A percentile compares a stretch with the other conserved stretches of the same genome.
Evolutionary conservation across 2,329 filamentous ascomycete genomes (phyloP).

Genomic region (Trichoderma breve): DNA sequence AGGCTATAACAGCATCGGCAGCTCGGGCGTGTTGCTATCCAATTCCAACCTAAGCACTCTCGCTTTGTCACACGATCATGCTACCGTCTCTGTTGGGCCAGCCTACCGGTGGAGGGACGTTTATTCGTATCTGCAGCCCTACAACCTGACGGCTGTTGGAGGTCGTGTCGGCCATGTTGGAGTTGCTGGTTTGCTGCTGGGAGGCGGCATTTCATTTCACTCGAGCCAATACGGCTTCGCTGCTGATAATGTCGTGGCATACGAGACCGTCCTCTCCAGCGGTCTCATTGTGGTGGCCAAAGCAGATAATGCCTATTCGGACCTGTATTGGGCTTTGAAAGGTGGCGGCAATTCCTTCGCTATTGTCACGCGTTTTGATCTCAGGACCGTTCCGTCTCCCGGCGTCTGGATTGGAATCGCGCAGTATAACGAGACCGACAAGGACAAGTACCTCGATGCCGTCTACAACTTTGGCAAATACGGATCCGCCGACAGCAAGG

Average conservation of each 20-base stretch:
- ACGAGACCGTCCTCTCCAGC: slow-evolving; percentile 48
- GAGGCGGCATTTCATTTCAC: slow-evolving; percentile 29
- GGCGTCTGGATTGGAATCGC: slow-evolving; percentile 15
- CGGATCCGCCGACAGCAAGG: not conserved
- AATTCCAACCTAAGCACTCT: not conserved
- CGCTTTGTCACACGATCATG: slow-evolving; percentile 10
- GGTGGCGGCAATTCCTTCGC: slow-evolving; percentile 44
- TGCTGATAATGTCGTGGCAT: slow-evolving; percentile 45
- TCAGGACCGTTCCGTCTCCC: slow-evolving; percentile 28
- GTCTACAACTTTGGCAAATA: slow-evolving; percentile 2
- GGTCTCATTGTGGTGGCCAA: slow-evolving; percentile 43
- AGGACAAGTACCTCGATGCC: not conserved
- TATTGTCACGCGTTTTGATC: slow-evolving; percentile 32
- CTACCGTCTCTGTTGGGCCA: slow-evolving; percentile 41
- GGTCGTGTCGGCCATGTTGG: slow-evolving; percentile 40
- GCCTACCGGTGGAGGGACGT: slow-evolving; percentile 42
- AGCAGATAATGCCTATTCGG: slow-evolving; percentile 33
- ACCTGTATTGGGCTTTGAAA: slow-evolving; percentile 46
- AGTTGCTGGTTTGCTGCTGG: slow-evolving; percentile 31
- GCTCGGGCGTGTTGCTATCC: not conserved
- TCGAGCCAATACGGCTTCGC: slow-evolving; percentile 43
- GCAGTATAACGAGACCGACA: slow-evolving; percentile 3
- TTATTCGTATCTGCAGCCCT: slow-evolving; percentile 27
- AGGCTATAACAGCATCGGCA: slow-evolving; percentile 23
- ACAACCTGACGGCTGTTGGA: slow-evolving; percentile 42